Evolutionary conservation across 306 rosid genomes (phyloP), one percentile per base, ranked within the genome.

Genomic region (Lithocarpus polystachyus): DNA sequence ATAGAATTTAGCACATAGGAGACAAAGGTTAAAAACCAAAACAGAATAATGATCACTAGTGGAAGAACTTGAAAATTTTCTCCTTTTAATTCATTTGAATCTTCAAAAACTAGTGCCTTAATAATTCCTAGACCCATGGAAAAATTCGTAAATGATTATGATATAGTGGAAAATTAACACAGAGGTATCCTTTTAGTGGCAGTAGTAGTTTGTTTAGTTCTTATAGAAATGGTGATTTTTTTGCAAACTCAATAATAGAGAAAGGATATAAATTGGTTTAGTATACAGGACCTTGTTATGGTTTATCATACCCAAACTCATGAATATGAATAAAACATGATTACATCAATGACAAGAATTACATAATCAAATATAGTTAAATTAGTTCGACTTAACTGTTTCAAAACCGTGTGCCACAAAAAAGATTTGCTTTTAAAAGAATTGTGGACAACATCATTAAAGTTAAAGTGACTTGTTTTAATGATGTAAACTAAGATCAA

Each of bases 401-500:
- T 53, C 26, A 65, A 74, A 57, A 31, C 77, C 22, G 74, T 80
- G 86, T 80, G 61, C 71, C 45, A 20, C n/a, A 74, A 56, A 57
- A 76, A 64, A 71, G 52, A 54, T 45, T 28, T 69, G 43, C 68
- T 51, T 71, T 20, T 40, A 78, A 77, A 37, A 79, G 74, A 56
- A 20, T 54, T 59, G 64, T 81, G 83, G 81, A 69, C 90, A 45
- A 77, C 90, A 92, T 90, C 82, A 78, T 84, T 75, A 92, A 92
- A 87, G 92, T 75, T 89, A 86, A 92, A 87, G 95, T 57, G 75
- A 60, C 79, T 11, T 56, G 73, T 89, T 79, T 84, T 86, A 79
- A 83, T 82, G 77, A 73, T 76, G 65, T 61, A 23, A 70, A 78
- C 81, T 81, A 69, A 84, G 77, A 79, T 78, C 79, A 79, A 77